phyloP scores from a whole-genome alignment of 164 flowering plant genomes.

The Pachysandra terminalis region DNA sequence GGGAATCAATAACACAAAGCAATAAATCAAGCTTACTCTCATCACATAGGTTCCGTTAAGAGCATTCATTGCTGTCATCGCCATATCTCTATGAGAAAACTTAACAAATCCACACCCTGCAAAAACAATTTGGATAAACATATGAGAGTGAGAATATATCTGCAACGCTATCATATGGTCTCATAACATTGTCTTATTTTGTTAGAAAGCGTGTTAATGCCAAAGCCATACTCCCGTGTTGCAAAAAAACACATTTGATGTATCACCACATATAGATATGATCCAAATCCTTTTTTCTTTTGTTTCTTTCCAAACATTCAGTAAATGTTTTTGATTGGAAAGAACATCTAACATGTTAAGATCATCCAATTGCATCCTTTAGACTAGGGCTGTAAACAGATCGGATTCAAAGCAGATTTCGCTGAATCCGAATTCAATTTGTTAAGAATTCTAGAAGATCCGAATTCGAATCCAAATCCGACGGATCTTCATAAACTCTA shows the following conservation, averaged over 20 bases:
- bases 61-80: conserved; percentile 75
- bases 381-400: no score
- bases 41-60: conserved; percentile 69
- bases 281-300: background rate
- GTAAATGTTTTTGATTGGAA: background rate
- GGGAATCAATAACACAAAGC: background rate
- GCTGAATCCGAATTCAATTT: no score
- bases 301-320: background rate
- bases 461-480: no score
- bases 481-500: no score
- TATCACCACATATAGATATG: no score
- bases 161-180: background rate
- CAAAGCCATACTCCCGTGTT: background rate
- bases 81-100: conserved; percentile 79
- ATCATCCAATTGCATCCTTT: background rate
- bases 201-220: background rate
- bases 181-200: background rate
- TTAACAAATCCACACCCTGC: conserved; percentile 79
- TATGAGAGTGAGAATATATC: background rate
- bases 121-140: conserved; percentile 15
- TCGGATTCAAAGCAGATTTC: no score
- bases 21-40: conserved; percentile 48
- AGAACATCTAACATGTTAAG: background rate
- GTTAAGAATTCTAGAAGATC: no score
- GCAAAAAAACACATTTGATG: background rate